Percentiles rank a stretch among this genome's conserved stretches.
phyloP scores from a whole-genome alignment of 1,284 basidiomycete species.

The Fomitopsis pinicola region DNA sequence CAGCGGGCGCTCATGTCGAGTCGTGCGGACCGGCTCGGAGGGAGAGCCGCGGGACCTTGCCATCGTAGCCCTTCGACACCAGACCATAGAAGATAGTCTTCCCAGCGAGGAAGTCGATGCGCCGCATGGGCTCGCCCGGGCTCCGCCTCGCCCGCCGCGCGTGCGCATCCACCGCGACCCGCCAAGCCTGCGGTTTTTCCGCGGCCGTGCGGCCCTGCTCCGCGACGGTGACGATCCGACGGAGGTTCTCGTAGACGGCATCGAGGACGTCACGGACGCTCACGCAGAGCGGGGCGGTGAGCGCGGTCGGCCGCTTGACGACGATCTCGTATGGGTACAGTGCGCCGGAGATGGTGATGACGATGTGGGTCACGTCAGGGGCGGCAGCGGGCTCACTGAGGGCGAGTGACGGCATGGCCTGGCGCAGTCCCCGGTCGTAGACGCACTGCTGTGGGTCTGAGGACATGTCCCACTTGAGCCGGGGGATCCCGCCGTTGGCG shows the following conservation, averaged over 20 bases:
- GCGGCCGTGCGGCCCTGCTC: not conserved
- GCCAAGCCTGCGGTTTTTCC: not conserved
- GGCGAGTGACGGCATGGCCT: not conserved
- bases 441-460: not conserved
- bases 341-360: not conserved
- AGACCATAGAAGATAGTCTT: not conserved
- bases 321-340: not conserved
- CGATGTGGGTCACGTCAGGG: not conserved
- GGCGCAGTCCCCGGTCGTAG: not conserved
- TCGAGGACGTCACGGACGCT: conserved; percentile 12
- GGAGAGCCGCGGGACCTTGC: not conserved
- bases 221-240: not conserved
- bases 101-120: not conserved
- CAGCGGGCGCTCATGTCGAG: not conserved
- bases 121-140: not conserved
- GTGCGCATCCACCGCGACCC: not conserved
- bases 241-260: conserved; percentile 9
- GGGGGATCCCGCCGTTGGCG: not conserved
- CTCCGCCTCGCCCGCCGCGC: not conserved
- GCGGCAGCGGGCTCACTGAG: not conserved
- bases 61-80: not conserved
- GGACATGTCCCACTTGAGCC: not conserved
- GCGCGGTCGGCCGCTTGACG: not conserved
- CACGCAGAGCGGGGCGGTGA: not conserved
- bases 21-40: not conserved